phyloP scores from a whole-genome alignment of 2,329 filamentous ascomycete genomes.

The Arthrobotrys conoides region DNA sequence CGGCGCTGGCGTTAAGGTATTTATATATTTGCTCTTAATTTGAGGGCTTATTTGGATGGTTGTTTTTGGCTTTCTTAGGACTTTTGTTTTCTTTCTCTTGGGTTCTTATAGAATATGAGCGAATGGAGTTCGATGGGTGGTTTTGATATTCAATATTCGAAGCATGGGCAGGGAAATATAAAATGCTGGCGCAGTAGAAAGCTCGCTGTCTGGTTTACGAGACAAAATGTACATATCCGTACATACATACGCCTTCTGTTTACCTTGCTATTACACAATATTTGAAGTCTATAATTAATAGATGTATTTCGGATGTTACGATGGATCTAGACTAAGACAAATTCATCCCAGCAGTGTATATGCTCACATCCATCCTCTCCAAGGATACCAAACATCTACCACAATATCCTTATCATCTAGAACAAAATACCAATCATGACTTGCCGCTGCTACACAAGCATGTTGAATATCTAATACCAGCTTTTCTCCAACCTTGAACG shows the following conservation, averaged over 20 bases:
- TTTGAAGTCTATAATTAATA: background rate
- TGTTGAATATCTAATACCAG: slow-evolving; percentile 84
- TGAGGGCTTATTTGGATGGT: slow-evolving; percentile 1
- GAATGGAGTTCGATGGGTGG: background rate
- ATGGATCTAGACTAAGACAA: no score
- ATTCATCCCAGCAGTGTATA: background rate
- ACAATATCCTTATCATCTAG: slow-evolving; percentile 78
- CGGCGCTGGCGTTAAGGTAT: slow-evolving; percentile 6
- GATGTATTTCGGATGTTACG: no score
- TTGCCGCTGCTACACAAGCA: slow-evolving; percentile 80
- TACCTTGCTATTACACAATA: background rate
- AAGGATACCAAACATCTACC: slow-evolving; percentile 82
- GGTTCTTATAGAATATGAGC: slow-evolving; percentile 2
- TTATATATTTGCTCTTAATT: background rate
- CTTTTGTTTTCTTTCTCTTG: background rate
- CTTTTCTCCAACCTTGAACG: slow-evolving; percentile 75
- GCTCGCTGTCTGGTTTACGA: slow-evolving; percentile 14
- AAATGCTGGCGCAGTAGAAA: no score
- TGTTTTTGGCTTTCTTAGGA: background rate
- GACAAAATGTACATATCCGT: background rate
- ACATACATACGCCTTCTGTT: background rate
- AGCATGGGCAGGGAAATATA: background rate
- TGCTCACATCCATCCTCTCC: slow-evolving; percentile 74
- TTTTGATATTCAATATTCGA: background rate
- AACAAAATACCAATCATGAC: slow-evolving; percentile 80